These are phyloP conservation scores for Hysterangium stoloniferum DNA, from an alignment of 768 basidiomycete genomes.

Conservation along the genomic window DNA sequence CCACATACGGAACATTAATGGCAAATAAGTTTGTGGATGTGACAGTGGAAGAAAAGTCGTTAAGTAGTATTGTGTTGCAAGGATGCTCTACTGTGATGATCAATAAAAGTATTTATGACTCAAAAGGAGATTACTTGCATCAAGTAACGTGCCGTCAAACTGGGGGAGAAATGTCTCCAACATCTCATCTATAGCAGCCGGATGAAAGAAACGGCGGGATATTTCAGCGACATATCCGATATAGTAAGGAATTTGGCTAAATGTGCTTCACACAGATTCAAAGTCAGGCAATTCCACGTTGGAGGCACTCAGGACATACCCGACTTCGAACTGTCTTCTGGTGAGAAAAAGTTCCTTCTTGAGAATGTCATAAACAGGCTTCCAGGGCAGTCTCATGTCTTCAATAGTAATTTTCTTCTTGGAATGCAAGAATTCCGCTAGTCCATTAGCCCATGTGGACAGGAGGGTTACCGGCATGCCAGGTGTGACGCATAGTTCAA, in stretches of 20 bases:
- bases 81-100: slow-evolving; percentile 42
- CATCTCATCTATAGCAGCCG: slow-evolving; percentile 81
- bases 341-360: slow-evolving; percentile 70
- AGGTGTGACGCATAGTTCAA: slow-evolving; percentile 64
- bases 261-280: background rate
- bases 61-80: slow-evolving; percentile 80
- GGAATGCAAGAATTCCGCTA: slow-evolving; percentile 52
- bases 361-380: slow-evolving; percentile 65
- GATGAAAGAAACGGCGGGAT: slow-evolving; percentile 80
- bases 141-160: slow-evolving; percentile 65
- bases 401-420: slow-evolving; percentile 70
- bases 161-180: slow-evolving; percentile 75
- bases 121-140: slow-evolving; percentile 22
- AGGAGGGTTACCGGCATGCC: slow-evolving; percentile 67
- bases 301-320: slow-evolving; percentile 33
- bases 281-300: background rate
- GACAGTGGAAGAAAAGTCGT: slow-evolving; percentile 78
- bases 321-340: slow-evolving; percentile 71
- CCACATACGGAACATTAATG: slow-evolving; percentile 81
- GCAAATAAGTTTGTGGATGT: slow-evolving; percentile 78
- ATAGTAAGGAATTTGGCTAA: slow-evolving; percentile 67
- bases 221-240: slow-evolving; percentile 65
- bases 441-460: slow-evolving; percentile 56
- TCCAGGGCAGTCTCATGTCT: slow-evolving; percentile 78
- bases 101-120: background rate